These are phyloP conservation scores for Pochonia chlamydosporia DNA, from an alignment of 2,329 filamentous ascomycete species.

Conservation along the genomic window DNA sequence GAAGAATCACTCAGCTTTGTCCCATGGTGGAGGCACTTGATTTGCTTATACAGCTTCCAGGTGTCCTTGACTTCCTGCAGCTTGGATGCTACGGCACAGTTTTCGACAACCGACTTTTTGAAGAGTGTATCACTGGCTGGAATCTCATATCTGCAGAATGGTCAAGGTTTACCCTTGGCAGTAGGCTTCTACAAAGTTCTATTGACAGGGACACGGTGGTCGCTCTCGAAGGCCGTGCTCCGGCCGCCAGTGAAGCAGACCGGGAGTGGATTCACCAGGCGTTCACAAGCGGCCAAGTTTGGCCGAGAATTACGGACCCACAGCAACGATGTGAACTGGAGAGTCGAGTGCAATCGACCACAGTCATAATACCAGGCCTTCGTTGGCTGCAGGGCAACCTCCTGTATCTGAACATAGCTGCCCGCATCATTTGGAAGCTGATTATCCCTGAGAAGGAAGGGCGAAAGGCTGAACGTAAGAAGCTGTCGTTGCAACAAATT, in stretches of 20 bases:
- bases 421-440: conserved; percentile 2
- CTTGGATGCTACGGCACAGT: conserved; percentile 1
- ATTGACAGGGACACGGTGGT: conserved; percentile 7
- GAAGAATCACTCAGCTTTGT: not conserved
- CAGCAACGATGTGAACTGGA: conserved; percentile 1
- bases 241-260: conserved; percentile 4
- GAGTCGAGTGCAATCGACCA: not conserved
- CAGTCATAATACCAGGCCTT: not conserved
- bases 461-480: not conserved
- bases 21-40: conserved; percentile 5
- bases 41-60: conserved; percentile 3
- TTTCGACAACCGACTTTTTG: conserved; percentile 1
- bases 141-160: conserved; percentile 1
- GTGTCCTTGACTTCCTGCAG: conserved; percentile 7
- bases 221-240: conserved; percentile 2
- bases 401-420: conserved; percentile 1
- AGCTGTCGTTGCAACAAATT: conserved; percentile 2
- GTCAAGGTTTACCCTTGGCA: conserved; percentile 1
- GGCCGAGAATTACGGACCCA: conserved; percentile 1
- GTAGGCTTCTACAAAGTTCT: conserved; percentile 1
- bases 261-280: conserved; percentile 3
- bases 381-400: not conserved
- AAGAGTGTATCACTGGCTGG: conserved; percentile 4
- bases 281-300: conserved; percentile 1
- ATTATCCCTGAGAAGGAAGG: conserved; percentile 6